Conservation (phyloP, 176 grass and related monocot species). For the Hsuehochloa calcarea region DNA sequence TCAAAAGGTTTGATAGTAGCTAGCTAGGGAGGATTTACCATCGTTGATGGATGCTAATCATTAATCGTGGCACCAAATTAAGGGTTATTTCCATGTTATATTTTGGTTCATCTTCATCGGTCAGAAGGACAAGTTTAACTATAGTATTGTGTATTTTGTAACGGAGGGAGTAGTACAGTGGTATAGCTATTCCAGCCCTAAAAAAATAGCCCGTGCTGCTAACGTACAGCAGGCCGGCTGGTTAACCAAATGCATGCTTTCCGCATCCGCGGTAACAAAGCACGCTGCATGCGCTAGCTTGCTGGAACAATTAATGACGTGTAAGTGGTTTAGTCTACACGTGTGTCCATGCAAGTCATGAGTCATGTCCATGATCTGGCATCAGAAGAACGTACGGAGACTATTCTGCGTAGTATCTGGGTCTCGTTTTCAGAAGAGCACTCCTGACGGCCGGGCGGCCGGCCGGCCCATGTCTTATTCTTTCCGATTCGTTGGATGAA, state of each 20-base stretch:
- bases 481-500: background rate
- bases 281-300: background rate
- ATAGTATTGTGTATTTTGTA: background rate
- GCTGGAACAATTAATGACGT: slow-evolving; percentile 28
- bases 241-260: background rate
- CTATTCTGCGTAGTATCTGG: background rate
- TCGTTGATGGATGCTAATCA: too few relatives aligned
- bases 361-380: background rate
- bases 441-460: background rate
- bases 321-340: background rate
- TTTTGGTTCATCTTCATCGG: background rate
- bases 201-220: background rate
- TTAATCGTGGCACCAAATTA: too few relatives aligned
- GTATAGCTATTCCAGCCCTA: background rate
- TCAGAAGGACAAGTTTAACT: background rate
- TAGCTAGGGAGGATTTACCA: too few relatives aligned
- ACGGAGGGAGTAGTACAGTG: background rate
- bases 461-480: background rate
- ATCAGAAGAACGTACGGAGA: background rate
- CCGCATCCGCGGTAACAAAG: background rate
- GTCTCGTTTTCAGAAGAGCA: background rate
- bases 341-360: slow-evolving; percentile 29
- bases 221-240: background rate
- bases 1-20: too few relatives aligned
- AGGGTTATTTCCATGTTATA: too few relatives aligned